A percentile compares a stretch with the other conserved stretches of the same genome.
These are phyloP conservation scores for Zanthoxylum bungeanum DNA, from an alignment of 345 rosid species.

Conservation along the genomic window DNA sequence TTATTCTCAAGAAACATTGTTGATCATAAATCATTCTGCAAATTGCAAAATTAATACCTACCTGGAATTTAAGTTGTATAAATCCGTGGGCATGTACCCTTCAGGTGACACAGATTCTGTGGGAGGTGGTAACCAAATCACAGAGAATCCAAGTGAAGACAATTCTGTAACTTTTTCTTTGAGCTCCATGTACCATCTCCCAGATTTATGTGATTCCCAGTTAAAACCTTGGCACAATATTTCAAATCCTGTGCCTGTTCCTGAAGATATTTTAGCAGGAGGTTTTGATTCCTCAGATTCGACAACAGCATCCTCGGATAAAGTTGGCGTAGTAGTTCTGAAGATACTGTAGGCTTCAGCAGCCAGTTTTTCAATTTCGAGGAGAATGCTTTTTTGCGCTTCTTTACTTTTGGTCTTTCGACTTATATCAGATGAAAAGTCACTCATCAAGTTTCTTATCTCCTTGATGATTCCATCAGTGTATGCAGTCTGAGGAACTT, in stretches of 20 bases:
- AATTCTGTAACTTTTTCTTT: conserved; percentile 67
- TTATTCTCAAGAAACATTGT: conserved; percentile 1
- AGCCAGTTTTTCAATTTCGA: conserved; percentile 94
- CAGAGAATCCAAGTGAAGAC: conserved; percentile 77
- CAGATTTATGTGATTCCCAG: conserved; percentile 95
- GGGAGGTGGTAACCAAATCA: conserved; percentile 95
- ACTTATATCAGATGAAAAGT: conserved; percentile 55
- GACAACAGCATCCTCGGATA: conserved; percentile 45
- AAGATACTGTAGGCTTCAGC: conserved; percentile 97
- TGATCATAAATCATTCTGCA: background rate
- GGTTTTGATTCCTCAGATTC: conserved; percentile 38
- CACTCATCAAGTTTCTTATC: conserved; percentile 74
- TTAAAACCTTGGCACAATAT: conserved; percentile 94
- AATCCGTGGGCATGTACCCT: conserved; percentile 98
- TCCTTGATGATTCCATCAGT: conserved; percentile 68
- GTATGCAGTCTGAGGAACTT: conserved; percentile 39
- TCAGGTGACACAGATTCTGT: conserved; percentile 98
- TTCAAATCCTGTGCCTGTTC: conserved; percentile 84
- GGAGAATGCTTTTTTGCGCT: conserved; percentile 81
- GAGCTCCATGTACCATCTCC: conserved; percentile 82
- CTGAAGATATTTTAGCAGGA: conserved; percentile 55
- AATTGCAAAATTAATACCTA: conserved; percentile 20
- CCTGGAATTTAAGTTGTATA: conserved; percentile 92
- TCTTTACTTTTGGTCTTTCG: conserved; percentile 58
- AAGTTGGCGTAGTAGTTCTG: conserved; percentile 65